Base-by-base conservation (phyloP, 2,329 filamentous ascomycete species). In the Sporothrix phasma region DNA sequence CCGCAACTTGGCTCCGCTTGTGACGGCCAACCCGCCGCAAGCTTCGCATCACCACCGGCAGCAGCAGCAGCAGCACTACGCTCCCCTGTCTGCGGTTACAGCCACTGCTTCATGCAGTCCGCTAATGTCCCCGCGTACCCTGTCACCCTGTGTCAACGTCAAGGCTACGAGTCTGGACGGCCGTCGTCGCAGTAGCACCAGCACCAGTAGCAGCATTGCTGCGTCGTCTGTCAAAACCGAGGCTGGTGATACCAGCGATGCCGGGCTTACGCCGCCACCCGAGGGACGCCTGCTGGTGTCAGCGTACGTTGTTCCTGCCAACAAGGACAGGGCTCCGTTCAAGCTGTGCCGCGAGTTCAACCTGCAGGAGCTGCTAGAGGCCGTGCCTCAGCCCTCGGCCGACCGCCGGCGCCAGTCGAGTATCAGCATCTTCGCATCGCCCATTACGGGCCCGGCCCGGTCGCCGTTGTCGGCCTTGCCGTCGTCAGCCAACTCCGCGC, bases 261-360 rank as follows among this genome's bases (percentile, higher is more conserved):
- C 34, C 34, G 37, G 49, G 5, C 37, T 64, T 15, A 64, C 60
- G 6, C 59, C 64, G 45, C 64, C 65, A 3, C 31, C 53, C 11
- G 53, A 66, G 3, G 62, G 53, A 31, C 69, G 69, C 11, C 69
- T 78, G 13, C 75, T 71, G 2, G 75, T 82, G 56, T 75, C 78
- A 17, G 79, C 78, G 2, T 73, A 76, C 15, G 74, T 83, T 8
- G 68, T 75, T 5, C 79, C 81, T 17, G 73, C 72, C 41, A 69
- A 71, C 19, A 71, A 74, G 4, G 75, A 77, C 2, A 73, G 76
- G 19, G 76, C 76, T 56, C 74, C 81, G 1, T 78, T 83, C 67
- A 68, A 79, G 0, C 74, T 86, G 19, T 76, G 78, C 67, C 76
- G 81, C 34, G 77, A 75, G 19, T 81, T 85, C 65, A 76, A 84